Base-by-base conservation (phyloP, 1,139 yeast species). In the Candida sp. region DNA sequence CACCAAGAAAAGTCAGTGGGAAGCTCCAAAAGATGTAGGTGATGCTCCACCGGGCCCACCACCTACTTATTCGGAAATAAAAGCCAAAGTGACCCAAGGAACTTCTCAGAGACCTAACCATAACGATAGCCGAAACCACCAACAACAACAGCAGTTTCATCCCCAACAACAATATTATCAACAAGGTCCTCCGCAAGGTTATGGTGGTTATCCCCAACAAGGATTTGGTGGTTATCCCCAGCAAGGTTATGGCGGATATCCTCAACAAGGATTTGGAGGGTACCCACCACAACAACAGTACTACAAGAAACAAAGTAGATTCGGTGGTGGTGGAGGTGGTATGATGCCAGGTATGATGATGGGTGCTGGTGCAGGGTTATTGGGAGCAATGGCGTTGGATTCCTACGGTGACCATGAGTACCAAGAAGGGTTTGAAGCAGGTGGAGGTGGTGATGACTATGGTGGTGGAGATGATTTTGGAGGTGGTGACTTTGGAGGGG, bases 1-100 rank as follows among this genome's bases (percentile, higher is more conserved):
- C 15, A 78, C 88, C n/a, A 84, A 87, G 49, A 70, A 79, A 52
- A 87, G 97, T 0, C 97, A 89, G 63, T 91, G 98, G 98, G 96
- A 88, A 43, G 79, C 83, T 11, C 97, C 97, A 3, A 11, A 25
- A 11, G 48, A 56, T 6, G 90, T 87, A 0, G 79, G 88, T 0
- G 61, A 54, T 12, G 63, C 46, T 27, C 63, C 61, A 27, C 66
- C 55, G 3, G 63, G 64, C 21, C 68, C 72, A 33, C 71, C 73
- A 7, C 68, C 70, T 33, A 51, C 42, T 61, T 48, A 41, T 52
- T 45, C 29, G 29, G 29, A 25, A 11, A 25, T 25, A 7, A 25
- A 25, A 15, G 37, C 37, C 38, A 36, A 15, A 23, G 38, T 15
- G 21, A 33, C 35, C 3, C 3, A 33, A n/a, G 35, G 15, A n/a